phyloP scores from a whole-genome alignment of 345 rosid genomes.

The Syzygium aromaticum region DNA sequence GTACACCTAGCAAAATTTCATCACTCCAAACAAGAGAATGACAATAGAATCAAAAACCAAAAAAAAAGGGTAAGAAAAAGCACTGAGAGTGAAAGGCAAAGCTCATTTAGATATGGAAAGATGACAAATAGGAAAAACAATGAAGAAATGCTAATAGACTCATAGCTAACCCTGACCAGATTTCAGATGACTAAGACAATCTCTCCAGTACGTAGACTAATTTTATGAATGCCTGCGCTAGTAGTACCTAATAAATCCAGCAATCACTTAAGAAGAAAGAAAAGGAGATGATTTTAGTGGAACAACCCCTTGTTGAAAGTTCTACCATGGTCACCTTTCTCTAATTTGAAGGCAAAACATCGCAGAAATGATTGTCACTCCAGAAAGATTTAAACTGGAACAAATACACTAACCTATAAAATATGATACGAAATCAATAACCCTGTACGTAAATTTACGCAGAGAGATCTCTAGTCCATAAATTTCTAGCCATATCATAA shows the following conservation, averaged over 20 bases:
- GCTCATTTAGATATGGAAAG: neutral
- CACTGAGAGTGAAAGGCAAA: neutral
- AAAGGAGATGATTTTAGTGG: neutral
- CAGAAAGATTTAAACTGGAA: neutral
- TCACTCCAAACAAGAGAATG: neutral
- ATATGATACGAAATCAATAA: neutral
- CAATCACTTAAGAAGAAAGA: neutral
- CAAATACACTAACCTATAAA: neutral
- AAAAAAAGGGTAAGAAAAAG: neutral
- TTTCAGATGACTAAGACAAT: neutral
- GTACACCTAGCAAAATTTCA: neutral
- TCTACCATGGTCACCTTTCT: neutral
- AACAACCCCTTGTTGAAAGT: neutral
- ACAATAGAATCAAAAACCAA: neutral
- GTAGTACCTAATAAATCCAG: neutral
- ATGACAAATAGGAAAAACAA: neutral
- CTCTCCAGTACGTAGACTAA: neutral
- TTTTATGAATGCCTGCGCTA: neutral
- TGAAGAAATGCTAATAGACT: neutral
- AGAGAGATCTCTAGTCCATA: neutral
- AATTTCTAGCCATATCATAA: neutral
- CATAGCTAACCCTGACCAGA: neutral
- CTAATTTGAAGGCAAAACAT: neutral
- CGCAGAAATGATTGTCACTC: neutral
- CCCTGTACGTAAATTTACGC: neutral